Percentiles rank a stretch among this genome's conserved stretches.
Conservation (phyloP, 2,329 filamentous ascomycete species). For the Aphanocladium album region DNA sequence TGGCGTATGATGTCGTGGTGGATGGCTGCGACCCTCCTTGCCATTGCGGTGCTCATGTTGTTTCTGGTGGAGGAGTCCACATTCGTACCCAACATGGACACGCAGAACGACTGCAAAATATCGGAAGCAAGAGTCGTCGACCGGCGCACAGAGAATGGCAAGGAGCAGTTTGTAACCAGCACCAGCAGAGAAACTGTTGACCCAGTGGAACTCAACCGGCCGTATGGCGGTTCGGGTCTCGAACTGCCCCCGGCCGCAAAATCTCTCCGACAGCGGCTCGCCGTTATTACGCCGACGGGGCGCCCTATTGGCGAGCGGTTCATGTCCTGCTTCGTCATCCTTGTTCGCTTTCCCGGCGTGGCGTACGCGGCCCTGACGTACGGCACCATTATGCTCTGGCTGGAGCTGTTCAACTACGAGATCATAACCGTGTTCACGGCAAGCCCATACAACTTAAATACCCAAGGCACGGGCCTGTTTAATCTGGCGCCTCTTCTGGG, state of each 20-base stretch:
- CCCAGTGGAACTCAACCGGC: not conserved
- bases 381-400: not conserved
- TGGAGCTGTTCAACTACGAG: not conserved
- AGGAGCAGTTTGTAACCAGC: not conserved
- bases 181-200: not conserved
- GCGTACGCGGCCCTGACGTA: not conserved
- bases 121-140: not conserved
- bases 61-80: not conserved
- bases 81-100: not conserved
- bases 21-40: not conserved
- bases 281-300: not conserved
- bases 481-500: not conserved
- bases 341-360: not conserved
- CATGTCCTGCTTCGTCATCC: not conserved
- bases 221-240: not conserved
- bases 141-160: not conserved
- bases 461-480: not conserved
- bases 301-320: not conserved
- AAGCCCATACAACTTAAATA: not conserved
- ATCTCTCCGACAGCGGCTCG: not conserved
- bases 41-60: not conserved
- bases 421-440: not conserved
- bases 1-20: slow-evolving; percentile 27
- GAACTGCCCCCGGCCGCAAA: not conserved
- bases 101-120: not conserved